Evolutionary conservation across 108 stramenopile species (phyloP).

Genomic region (Chaetoceros muelleri): DNA sequence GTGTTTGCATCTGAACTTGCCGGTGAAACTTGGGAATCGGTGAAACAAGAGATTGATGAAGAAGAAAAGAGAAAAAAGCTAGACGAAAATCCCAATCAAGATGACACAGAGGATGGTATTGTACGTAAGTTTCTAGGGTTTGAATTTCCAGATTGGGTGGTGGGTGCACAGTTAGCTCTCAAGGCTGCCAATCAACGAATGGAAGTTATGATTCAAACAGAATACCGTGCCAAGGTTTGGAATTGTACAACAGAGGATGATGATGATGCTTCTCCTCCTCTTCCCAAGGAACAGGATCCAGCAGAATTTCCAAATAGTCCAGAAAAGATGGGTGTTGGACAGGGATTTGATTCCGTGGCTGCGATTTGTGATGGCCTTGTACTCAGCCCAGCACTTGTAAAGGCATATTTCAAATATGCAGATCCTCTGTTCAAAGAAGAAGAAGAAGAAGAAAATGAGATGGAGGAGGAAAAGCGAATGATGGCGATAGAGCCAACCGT

Average conservation of each 20-base stretch:
- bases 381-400: conserved; percentile 42
- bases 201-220: conserved; percentile 37
- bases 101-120: conserved; percentile 39
- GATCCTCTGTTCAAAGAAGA: conserved; percentile 56
- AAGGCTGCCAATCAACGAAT: conserved; percentile 44
- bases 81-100: conserved; percentile 10
- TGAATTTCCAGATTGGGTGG: conserved; percentile 43
- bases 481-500: no score
- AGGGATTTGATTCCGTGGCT: conserved; percentile 52
- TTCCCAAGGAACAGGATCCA: conserved; percentile 28
- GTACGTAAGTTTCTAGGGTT: conserved; percentile 47
- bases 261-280: no score
- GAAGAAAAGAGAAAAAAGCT: conserved; percentile 34
- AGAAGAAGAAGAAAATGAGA: no score
- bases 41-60: conserved; percentile 51
- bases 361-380: conserved; percentile 53
- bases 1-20: conserved; percentile 78
- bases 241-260: conserved; percentile 42
- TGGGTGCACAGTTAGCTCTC: conserved; percentile 56
- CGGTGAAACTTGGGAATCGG: conserved; percentile 76
- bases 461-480: no score
- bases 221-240: conserved; percentile 60
- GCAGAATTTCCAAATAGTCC: conserved; percentile 38
- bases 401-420: conserved; percentile 45
- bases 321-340: conserved; percentile 31